phyloP scores from a whole-genome alignment of 2,329 filamentous ascomycete genomes.

The Uncinocarpus reesii region DNA sequence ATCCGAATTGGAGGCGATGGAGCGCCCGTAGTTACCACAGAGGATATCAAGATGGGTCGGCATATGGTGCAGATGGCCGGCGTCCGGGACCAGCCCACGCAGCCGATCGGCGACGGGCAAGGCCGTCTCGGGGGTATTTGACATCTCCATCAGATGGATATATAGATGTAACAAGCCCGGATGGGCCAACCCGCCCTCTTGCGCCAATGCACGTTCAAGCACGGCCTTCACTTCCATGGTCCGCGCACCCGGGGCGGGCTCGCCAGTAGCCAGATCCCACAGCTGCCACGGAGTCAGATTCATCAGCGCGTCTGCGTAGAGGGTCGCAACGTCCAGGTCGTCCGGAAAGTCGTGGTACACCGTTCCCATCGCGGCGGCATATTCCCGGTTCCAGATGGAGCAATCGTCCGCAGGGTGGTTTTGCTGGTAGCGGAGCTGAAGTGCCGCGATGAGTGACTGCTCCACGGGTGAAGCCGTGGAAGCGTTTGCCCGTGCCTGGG shows the following conservation, averaged over 20 bases:
- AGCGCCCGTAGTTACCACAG: constrained; percentile 58
- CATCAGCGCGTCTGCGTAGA: constrained; percentile 57
- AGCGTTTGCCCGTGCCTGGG: constrained; percentile 35
- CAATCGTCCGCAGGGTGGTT: constrained; percentile 42
- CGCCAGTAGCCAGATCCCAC: constrained; percentile 51
- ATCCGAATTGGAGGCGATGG: constrained; percentile 55
- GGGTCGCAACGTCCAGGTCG: constrained; percentile 53
- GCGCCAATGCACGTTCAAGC: constrained; percentile 49
- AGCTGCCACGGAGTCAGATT: constrained; percentile 56
- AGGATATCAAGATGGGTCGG: constrained; percentile 66
- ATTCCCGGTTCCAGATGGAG: constrained; percentile 47
- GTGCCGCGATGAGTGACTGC: constrained; percentile 51
- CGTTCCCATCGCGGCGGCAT: constrained; percentile 51
- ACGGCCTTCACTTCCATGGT: constrained; percentile 50
- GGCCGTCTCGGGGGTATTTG: constrained; percentile 52
- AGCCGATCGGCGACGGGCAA: constrained; percentile 51
- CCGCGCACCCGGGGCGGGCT: constrained; percentile 45
- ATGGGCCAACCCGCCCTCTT: constrained; percentile 45
- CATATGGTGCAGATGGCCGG: constrained; percentile 66
- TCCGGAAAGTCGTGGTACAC: constrained; percentile 45
- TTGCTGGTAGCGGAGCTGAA: constrained; percentile 52
- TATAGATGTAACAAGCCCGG: constrained; percentile 65
- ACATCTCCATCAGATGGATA: constrained; percentile 73
- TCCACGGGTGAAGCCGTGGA: constrained; percentile 44
- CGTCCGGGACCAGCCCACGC: constrained; percentile 56